phyloP scores from a whole-genome alignment of 1,139 yeast species.

The Sugiyamaella neomexicana region DNA sequence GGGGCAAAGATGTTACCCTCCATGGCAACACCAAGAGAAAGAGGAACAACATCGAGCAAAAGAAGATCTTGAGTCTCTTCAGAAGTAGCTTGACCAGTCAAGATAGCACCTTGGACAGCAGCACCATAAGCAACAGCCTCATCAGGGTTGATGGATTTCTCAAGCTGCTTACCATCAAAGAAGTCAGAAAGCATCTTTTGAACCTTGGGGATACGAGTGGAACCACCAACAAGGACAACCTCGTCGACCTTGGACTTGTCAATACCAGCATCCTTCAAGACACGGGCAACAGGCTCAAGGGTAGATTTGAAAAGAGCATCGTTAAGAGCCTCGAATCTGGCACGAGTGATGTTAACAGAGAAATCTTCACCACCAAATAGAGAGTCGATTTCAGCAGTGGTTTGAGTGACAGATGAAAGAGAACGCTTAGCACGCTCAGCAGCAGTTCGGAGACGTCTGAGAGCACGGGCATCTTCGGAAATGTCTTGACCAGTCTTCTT shows the following conservation, averaged over 20 bases:
- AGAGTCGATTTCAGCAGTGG: slow-evolving; percentile 83
- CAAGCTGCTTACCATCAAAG: slow-evolving; percentile 89
- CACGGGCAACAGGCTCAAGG: slow-evolving; percentile 83
- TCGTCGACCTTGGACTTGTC: slow-evolving; percentile 81
- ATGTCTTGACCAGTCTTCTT: slow-evolving; percentile 79
- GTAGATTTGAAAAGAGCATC: slow-evolving; percentile 83
- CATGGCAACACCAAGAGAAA: slow-evolving; percentile 99
- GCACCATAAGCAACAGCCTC: slow-evolving; percentile 99
- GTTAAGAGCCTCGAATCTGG: slow-evolving; percentile 87
- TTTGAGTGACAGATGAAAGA: slow-evolving; percentile 81
- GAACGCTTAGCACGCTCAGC: slow-evolving; percentile 94
- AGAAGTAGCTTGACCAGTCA: slow-evolving; percentile 96
- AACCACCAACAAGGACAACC: slow-evolving; percentile 88
- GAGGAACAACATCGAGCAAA: slow-evolving; percentile 97
- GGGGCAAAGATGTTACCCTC: slow-evolving; percentile 99
- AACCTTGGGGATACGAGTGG: slow-evolving; percentile 92
- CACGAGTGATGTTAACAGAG: slow-evolving; percentile 82
- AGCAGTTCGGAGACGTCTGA: slow-evolving; percentile 87
- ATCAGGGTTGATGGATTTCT: slow-evolving; percentile 87
- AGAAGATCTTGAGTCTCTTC: slow-evolving; percentile 97
- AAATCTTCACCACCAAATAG: slow-evolving; percentile 79
- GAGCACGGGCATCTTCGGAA: slow-evolving; percentile 73
- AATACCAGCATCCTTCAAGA: slow-evolving; percentile 75
- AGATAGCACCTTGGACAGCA: slow-evolving; percentile 98
- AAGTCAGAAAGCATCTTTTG: slow-evolving; percentile 82